Evolutionary conservation across 441 rosid genomes (phyloP).

Genomic region (Pelargonium cotyledonis): DNA sequence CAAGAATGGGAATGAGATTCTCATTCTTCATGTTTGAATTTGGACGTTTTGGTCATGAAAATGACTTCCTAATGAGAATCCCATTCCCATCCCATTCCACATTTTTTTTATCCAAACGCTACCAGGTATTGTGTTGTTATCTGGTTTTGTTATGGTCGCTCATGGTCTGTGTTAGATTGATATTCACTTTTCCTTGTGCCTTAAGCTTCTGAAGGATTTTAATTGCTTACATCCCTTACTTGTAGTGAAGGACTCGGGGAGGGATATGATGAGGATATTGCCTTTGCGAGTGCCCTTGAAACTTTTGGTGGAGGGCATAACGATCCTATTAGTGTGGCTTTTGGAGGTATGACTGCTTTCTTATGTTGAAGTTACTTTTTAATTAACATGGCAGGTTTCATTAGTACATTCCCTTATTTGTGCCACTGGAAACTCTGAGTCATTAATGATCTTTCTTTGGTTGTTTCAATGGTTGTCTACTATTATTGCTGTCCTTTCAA

Average conservation of each 20-base stretch:
- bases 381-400: not conserved
- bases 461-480: conserved; percentile 4
- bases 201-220: conserved; percentile 11
- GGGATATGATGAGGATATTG: conserved; percentile 97
- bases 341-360: conserved; percentile 62
- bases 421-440: conserved; percentile 7
- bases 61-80: too few relatives aligned
- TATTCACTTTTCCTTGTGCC: not conserved
- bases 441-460: not conserved
- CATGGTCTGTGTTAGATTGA: not conserved
- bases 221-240: conserved; percentile 20
- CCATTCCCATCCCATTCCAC: too few relatives aligned
- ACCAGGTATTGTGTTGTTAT: not conserved
- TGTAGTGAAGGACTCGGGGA: conserved; percentile 98
- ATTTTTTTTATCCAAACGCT: too few relatives aligned
- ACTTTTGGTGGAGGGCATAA: conserved; percentile 98
- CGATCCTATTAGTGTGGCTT: conserved; percentile 95
- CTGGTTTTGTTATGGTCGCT: not conserved
- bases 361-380: conserved; percentile 12
- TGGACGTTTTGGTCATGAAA: too few relatives aligned
- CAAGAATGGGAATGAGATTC: not conserved
- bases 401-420: conserved; percentile 2
- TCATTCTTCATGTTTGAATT: too few relatives aligned
- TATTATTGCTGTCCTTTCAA: not conserved
- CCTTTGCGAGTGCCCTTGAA: conserved; percentile 99